These are phyloP conservation scores for Trypanosoma lewisi DNA, from an alignment of 208 protist species.

Conservation along the genomic window DNA sequence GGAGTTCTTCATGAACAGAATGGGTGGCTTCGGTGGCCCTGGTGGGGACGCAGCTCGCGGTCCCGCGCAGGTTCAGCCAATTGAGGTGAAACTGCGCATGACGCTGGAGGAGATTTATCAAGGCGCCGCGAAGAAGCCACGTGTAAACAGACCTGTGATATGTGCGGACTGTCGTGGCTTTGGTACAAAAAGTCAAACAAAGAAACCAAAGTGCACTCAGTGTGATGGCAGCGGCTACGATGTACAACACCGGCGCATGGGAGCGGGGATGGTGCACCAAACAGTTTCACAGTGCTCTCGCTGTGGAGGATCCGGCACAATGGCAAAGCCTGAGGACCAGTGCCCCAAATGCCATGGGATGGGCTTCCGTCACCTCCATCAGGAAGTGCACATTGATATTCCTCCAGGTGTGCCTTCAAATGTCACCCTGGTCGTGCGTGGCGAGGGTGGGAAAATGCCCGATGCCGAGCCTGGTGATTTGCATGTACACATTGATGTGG, in stretches of 20 bases:
- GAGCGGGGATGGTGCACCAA: constrained; percentile 97
- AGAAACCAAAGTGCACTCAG: constrained; percentile 86
- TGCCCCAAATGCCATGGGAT: constrained; percentile 94
- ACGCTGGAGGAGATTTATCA: constrained; percentile 87
- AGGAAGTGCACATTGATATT: constrained; percentile 95
- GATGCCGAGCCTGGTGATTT: constrained; percentile 95
- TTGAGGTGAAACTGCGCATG: constrained; percentile 76
- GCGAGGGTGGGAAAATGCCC: constrained; percentile 95
- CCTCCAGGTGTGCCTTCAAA: constrained; percentile 94
- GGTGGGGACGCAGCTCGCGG: constrained; percentile 37
- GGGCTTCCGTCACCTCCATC: constrained; percentile 89
- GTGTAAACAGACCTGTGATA: constrained; percentile 79
- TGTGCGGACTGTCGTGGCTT: constrained; percentile 85
- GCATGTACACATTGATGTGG: constrained; percentile 95
- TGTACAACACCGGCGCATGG: constrained; percentile 93
- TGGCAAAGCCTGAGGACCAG: constrained; percentile 91
- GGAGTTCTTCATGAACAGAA: constrained; percentile 84
- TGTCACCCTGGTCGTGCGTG: constrained; percentile 95
- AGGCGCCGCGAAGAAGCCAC: constrained; percentile 72
- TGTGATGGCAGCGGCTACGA: constrained; percentile 94
- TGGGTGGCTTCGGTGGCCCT: constrained; percentile 83
- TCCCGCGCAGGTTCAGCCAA: constrained; percentile 60
- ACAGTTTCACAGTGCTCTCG: constrained; percentile 87
- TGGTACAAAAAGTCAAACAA: constrained; percentile 87
- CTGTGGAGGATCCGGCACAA: constrained; percentile 93